Evolutionary conservation across 768 basidiomycete species (phyloP), one percentile per base, ranked within the genome.

Genomic region (Neoboletus brunneissimus): DNA sequence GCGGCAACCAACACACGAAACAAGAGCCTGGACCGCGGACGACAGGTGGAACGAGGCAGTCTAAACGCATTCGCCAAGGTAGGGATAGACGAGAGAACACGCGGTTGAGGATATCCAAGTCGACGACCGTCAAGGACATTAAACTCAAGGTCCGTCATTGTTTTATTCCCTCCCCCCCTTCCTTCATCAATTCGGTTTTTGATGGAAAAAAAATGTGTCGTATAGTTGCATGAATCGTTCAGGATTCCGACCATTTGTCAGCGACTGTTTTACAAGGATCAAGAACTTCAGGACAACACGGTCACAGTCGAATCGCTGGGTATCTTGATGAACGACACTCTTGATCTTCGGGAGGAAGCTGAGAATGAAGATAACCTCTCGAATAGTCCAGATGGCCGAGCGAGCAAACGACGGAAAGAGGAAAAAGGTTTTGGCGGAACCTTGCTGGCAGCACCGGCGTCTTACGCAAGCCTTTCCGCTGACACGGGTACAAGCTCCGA

Each of bases 351-450:
- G 55, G 84, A 86, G 67, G 81, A 83, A 56, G 76, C 73, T 27
- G 87, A 89, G 66, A 79, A 83, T 27, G 74, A 82, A 25, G 83
- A 81, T n/a, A 74, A 84, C 42, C 65, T 77, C 48, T 75, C 77
- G 23, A 82, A 84, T 62, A 72, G 76, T 25, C 81, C 85, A 23
- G 79, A 75, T 10, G 75, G 76, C 35, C 68, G 66, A 51, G 67
- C 71, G 29, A 64, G 62, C 41, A 77, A 76, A 64, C 77, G 75
- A 63, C 75, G 75, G 55, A 75, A 77, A 54, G 78, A 81, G 47
- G 87, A 89, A 71, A 77, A 76, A 59, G 90, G 86, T 3, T 92
- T 92, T 67, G 80, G 80, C 50, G 89, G 90, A 25, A 92, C 90
- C 23, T 68, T 91, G 43, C 77, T 91, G 32, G 81, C 82, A 44